These are phyloP conservation scores for Ambrosia artemisiifolia DNA, from an alignment of 129 eudicot species.

Conservation along the genomic window DNA sequence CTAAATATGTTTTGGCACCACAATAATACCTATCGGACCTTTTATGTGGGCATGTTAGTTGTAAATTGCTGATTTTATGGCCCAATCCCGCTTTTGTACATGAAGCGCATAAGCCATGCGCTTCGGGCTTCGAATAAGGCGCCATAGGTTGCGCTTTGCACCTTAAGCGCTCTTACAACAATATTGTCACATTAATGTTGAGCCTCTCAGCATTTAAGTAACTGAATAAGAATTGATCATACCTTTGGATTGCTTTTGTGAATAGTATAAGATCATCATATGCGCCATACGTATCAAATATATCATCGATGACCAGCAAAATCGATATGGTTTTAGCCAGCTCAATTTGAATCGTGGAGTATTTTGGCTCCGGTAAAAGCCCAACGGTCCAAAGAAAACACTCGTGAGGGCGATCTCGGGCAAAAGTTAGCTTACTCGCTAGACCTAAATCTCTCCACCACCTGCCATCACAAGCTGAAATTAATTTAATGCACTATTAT, in stretches of 20 bases:
- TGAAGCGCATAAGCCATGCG: too few relatives aligned
- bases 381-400: slow-evolving; percentile 54
- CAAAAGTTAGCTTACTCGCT: slow-evolving; percentile 38
- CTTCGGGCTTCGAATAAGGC: too few relatives aligned
- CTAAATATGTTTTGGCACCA: too few relatives aligned
- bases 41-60: too few relatives aligned
- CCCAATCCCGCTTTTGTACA: too few relatives aligned
- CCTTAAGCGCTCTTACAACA: too few relatives aligned
- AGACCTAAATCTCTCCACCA: slow-evolving; percentile 53
- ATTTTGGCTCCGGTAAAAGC: slow-evolving; percentile 39
- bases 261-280: slow-evolving; percentile 47
- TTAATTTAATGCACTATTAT: too few relatives aligned
- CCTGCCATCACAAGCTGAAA: slow-evolving; percentile 18
- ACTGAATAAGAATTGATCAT: background rate
- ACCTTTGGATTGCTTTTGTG: slow-evolving; percentile 53
- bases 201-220: background rate
- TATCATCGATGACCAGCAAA: slow-evolving; percentile 47
- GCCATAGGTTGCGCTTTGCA: too few relatives aligned
- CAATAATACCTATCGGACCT: too few relatives aligned
- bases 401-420: slow-evolving; percentile 45
- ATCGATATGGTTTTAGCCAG: slow-evolving; percentile 46
- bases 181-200: background rate
- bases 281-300: slow-evolving; percentile 46
- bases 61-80: too few relatives aligned
- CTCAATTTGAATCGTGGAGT: slow-evolving; percentile 32